phyloP scores from a whole-genome alignment of 108 stramenopile species.

The Skeletonema tropicum region DNA sequence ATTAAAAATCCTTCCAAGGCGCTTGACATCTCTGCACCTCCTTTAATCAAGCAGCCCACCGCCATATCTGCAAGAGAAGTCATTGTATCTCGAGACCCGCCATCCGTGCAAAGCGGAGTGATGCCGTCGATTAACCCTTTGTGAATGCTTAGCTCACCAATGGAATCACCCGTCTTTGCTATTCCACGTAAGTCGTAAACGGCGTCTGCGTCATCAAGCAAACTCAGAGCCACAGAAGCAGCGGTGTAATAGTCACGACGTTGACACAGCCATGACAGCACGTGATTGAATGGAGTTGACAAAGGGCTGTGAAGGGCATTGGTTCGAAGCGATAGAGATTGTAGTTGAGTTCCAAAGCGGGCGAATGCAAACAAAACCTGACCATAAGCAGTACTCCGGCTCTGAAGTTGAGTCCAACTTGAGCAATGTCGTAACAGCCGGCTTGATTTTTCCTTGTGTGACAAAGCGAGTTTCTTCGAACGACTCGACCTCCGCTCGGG shows the following conservation, averaged over 20 bases:
- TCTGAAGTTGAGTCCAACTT: constrained; percentile 76
- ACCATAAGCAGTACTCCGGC: constrained; percentile 44
- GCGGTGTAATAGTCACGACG: constrained; percentile 77
- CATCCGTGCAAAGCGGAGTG: constrained; percentile 31
- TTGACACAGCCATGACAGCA: constrained; percentile 78
- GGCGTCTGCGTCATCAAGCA: constrained; percentile 66
- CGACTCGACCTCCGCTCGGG: constrained; percentile 12
- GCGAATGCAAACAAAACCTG: constrained; percentile 47
- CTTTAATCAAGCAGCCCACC: constrained; percentile 74
- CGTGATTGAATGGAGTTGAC: constrained; percentile 72
- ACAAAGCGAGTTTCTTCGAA: constrained; percentile 24
- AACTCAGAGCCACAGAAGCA: constrained; percentile 70
- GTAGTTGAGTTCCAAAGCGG: constrained; percentile 20
- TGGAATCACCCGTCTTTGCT: constrained; percentile 34
- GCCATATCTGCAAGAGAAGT: constrained; percentile 82
- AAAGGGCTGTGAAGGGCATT: constrained; percentile 53
- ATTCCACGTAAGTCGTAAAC: constrained; percentile 65
- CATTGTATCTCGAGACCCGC: constrained; percentile 15
- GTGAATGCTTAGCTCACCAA: constrained; percentile 51
- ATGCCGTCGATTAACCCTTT: constrained; percentile 81
- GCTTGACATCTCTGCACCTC: constrained; percentile 64
- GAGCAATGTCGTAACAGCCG: constrained; percentile 68
- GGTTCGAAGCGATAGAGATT: constrained; percentile 55
- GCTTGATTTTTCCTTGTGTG: constrained; percentile 61
- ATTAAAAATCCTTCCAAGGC: constrained; percentile 67